Percentiles rank a stretch among this genome's conserved stretches.
phyloP scores from a whole-genome alignment of 2,329 filamentous ascomycete genomes.

The Pseudogymnoascus sp. region DNA sequence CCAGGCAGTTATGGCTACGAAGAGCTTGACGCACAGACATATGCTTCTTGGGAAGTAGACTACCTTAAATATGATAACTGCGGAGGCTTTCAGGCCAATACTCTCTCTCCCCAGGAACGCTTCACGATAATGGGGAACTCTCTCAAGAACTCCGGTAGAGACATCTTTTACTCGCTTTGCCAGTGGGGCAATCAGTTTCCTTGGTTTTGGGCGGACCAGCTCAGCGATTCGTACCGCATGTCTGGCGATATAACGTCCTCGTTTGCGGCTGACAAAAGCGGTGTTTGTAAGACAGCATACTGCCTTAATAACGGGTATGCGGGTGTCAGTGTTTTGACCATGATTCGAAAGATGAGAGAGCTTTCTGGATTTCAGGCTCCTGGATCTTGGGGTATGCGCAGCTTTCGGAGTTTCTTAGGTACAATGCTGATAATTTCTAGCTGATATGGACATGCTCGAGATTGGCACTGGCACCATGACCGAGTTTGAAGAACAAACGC shows the following conservation, averaged over 20 bases:
- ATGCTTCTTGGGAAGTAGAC: background rate
- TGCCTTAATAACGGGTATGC: slow-evolving; percentile 32
- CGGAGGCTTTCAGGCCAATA: slow-evolving; percentile 18
- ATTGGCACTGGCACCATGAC: slow-evolving; percentile 27
- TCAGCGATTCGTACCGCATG: slow-evolving; percentile 25
- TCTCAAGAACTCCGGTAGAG: slow-evolving; percentile 11
- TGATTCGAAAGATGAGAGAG: slow-evolving; percentile 31
- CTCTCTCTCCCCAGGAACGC: slow-evolving; percentile 11
- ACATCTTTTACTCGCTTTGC: slow-evolving; percentile 17
- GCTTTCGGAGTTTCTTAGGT: background rate
- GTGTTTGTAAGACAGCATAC: slow-evolving; percentile 28
- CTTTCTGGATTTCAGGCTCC: slow-evolving; percentile 27
- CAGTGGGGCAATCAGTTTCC: slow-evolving; percentile 18
- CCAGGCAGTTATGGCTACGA: background rate
- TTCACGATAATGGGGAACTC: background rate
- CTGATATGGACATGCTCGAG: slow-evolving; percentile 27
- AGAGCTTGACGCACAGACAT: background rate
- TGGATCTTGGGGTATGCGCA: slow-evolving; percentile 23
- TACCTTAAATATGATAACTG: background rate
- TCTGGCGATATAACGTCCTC: slow-evolving; percentile 23
- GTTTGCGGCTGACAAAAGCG: slow-evolving; percentile 20
- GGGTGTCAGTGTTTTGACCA: slow-evolving; percentile 26
- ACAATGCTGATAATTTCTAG: background rate
- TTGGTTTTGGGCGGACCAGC: slow-evolving; percentile 16
- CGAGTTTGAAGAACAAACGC: slow-evolving; percentile 35